Conservation (phyloP, 202 grass and related monocot genomes). For the Cymbopogon flexuosus region DNA sequence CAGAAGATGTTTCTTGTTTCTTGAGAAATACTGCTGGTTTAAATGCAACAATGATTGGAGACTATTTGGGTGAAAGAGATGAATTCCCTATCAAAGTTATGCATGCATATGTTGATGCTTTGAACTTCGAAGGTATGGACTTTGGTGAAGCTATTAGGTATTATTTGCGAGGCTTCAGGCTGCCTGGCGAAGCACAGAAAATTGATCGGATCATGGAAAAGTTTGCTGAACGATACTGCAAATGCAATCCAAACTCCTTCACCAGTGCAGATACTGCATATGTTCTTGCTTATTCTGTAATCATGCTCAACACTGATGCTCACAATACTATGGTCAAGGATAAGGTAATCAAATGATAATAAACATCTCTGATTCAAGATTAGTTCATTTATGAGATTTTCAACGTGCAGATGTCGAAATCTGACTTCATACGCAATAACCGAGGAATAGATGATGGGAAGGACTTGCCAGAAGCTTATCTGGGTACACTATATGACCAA, state of each 20-base stretch:
- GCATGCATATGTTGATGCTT: conserved; percentile 96
- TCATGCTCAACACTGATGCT: conserved; percentile 97
- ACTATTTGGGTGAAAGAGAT: conserved; percentile 95
- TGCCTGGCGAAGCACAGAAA: conserved; percentile 99
- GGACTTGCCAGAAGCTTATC: conserved; percentile 90
- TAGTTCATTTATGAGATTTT: conserved; percentile 29
- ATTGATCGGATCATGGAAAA: conserved; percentile 99
- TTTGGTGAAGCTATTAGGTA: conserved; percentile 93
- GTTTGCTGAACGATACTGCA: conserved; percentile 96
- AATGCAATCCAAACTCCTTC: conserved; percentile 89
- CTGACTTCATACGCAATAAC: conserved; percentile 89
- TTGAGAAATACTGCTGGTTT: conserved; percentile 80
- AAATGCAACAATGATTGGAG: conserved; percentile 92
- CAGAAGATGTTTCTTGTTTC: conserved; percentile 84
- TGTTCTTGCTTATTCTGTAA: conserved; percentile 99
- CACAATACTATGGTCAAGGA: conserved; percentile 98
- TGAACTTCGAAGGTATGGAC: conserved; percentile 88
- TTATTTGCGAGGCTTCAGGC: conserved; percentile 85
- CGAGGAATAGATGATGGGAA: conserved; percentile 98
- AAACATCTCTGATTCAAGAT: background rate
- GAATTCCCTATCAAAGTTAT: conserved; percentile 97
- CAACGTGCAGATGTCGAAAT: conserved; percentile 76
- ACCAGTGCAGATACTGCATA: conserved; percentile 99
- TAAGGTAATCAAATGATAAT: conserved; percentile 55
- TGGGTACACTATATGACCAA: conserved; percentile 85